These are phyloP conservation scores for Massariosphaeria phaeospora DNA, from an alignment of 495 filamentous ascomycete genomes.

Conservation along the genomic window DNA sequence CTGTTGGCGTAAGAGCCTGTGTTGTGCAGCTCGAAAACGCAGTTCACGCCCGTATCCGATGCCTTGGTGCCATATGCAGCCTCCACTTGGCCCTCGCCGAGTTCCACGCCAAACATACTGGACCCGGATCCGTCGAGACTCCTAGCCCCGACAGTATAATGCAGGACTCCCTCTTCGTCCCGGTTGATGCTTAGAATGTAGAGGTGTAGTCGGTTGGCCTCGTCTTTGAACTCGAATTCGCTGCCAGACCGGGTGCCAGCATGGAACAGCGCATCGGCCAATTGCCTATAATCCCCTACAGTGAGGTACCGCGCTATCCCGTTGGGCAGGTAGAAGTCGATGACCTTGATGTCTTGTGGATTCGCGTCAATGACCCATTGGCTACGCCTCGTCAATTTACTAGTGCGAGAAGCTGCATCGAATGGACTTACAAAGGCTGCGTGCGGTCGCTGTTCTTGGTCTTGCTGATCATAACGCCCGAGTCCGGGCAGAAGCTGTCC, in stretches of 20 bases:
- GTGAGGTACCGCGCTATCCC: constrained; percentile 25
- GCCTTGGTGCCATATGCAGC: constrained; percentile 22
- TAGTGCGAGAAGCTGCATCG: too few relatives aligned
- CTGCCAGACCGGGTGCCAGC: constrained; percentile 43
- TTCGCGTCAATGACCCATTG: constrained; percentile 46
- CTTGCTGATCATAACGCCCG: constrained; percentile 46
- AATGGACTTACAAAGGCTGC: too few relatives aligned
- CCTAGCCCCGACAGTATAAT: constrained; percentile 40
- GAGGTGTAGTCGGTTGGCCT: constrained; percentile 41
- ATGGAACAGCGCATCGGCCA: constrained; percentile 45
- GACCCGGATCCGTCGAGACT: constrained; percentile 37
- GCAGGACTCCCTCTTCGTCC: constrained; percentile 37
- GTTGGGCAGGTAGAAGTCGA: constrained; percentile 25
- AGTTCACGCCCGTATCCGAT: constrained; percentile 30
- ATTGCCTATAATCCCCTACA: constrained; percentile 44
- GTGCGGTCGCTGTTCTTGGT: constrained; percentile 27
- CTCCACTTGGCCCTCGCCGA: constrained; percentile 30
- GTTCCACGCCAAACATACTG: constrained; percentile 34
- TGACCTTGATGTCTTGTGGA: constrained; percentile 37
- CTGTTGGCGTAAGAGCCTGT: constrained; percentile 28
- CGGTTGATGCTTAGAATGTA: constrained; percentile 41
- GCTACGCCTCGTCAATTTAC: too few relatives aligned
- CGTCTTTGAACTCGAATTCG: constrained; percentile 41
- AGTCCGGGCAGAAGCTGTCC: constrained; percentile 42
- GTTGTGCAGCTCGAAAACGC: constrained; percentile 40